These are phyloP conservation scores for Echria macrotheca DNA, from an alignment of 495 filamentous ascomycete species.

Conservation along the genomic window DNA sequence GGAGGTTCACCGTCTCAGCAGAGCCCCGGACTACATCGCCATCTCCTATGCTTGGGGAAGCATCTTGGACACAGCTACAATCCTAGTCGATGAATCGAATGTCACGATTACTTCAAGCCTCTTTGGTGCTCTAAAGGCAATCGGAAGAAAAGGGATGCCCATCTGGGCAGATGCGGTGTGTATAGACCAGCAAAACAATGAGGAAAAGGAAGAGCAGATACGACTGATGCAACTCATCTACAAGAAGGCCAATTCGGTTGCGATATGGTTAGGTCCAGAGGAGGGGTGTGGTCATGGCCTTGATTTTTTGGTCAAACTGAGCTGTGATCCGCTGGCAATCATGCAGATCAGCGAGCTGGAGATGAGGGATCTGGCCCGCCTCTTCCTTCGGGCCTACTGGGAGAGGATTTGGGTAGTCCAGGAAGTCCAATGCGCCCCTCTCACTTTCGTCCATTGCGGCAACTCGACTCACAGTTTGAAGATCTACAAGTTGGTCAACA, in stretches of 20 bases:
- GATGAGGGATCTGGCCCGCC: background rate
- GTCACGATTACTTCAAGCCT: background rate
- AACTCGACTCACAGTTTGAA: background rate
- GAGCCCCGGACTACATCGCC: background rate
- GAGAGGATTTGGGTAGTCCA: constrained; percentile 1
- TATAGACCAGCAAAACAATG: background rate
- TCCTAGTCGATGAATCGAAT: background rate
- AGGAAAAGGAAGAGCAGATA: background rate
- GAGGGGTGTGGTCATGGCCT: background rate
- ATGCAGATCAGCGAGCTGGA: background rate
- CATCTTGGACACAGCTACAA: background rate
- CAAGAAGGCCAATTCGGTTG: background rate
- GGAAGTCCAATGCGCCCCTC: background rate
- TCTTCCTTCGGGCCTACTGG: background rate
- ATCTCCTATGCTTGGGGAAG: background rate
- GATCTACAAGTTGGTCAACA: background rate
- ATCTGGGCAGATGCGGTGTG: background rate
- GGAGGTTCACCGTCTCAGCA: background rate
- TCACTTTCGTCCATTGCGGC: background rate
- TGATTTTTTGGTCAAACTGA: background rate
- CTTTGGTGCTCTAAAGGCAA: background rate
- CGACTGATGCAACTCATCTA: background rate
- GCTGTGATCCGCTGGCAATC: background rate
- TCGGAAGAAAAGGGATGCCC: background rate
- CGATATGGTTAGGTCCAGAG: background rate